Base-by-base conservation (phyloP, 2,329 filamentous ascomycete genomes). In the Aspergillus oerlinghausenensis region DNA sequence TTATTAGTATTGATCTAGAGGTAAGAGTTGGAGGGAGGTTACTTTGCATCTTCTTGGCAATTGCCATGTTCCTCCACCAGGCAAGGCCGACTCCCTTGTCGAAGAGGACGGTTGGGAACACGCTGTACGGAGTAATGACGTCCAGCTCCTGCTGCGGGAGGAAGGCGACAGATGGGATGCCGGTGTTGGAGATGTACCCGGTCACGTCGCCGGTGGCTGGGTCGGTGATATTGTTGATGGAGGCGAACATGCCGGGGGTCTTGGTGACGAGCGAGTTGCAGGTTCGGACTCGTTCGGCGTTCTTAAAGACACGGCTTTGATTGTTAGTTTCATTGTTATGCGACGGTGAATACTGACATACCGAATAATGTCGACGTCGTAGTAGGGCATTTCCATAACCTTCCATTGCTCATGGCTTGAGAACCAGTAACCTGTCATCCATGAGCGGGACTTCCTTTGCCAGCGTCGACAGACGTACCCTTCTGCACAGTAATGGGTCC, bases 11-110 rank as follows among this genome's bases (percentile, higher is more conserved):
- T 43, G 14, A 38, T 38, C 32, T 2, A 17, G 2, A 38, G 42
- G 4, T 6, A 2, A 7, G 0, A 45, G 19, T 0, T 10, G 2
- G 42, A 21, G 19, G 7, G n/a, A 45, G 19, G 3, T 3, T 45
- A 45, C 42, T 45, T 23, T 45, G 42, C 42, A 78, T 77, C 63
- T 76, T 77, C 63, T 75, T 77, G 2, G 66, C 75, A 4, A 67
- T 54, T 1, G 71, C 67, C 74, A 77, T 78, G 51, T 76, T 77
- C 50, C 68, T 70, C 75, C 74, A 77, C 75, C 75, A 78, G 3
- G 73, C 75, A 26, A 77, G 61, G 0, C 75, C 75, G 3, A 77
- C 70, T 5, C 64, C 63, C 50, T 72, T 73, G 56, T 76, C 68
- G 26, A 77, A 70, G 29, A 77, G 66, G 0, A 76, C 64, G 7